Evolutionary conservation across 371 early-diverging fungal genomes (phyloP), one percentile per base, ranked within the genome.

Genomic region (Scutellospora calospora): DNA sequence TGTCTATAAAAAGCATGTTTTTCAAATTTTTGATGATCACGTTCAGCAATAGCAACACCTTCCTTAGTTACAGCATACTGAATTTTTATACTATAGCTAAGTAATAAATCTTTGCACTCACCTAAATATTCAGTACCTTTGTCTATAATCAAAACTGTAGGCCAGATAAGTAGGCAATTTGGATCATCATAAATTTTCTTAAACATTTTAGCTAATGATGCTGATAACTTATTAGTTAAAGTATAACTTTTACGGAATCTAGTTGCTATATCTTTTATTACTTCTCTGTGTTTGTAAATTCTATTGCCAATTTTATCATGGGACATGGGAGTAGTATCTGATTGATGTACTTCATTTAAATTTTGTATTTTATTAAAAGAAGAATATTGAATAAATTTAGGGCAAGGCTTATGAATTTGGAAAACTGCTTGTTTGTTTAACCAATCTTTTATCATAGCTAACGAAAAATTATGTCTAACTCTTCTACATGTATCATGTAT

Each of bases 101-200:
- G 14, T 52, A 73, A 51, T 54, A 73, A 52, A 25, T 73, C 52
- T 51, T 38, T 52, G 29, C 73, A 73, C 20, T 73, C 52, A 49
- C 54, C 73, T 8, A 20, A 51, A 49, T 14, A 66, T 22, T 66
- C 68, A 14, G 31, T 9, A 2, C 33, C 68, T 11, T 22, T 66
- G 33, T 66, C 68, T 66, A 33, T 25, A 14, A 16, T 9, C 41
- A 72, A 49, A 14, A 22, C 51, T 49, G 14, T 16, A 41, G 52
- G 72, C 72, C 45, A 73, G 12, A 31, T 1, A 73, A 52, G 73
- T 27, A 22, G 52, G 31, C 20, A 27, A 0, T 49, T 18, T 16
- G 49, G 18, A 73, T 73, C 22, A 45, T 45, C 22, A 8, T 73
- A 73, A 8, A 73, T 51, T 73, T 45, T 27, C 38, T 73, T 72